Evolutionary conservation across 1,284 basidiomycete species (phyloP), one percentile per base, ranked within the genome.

Genomic region (Sporisorium reilianum): DNA sequence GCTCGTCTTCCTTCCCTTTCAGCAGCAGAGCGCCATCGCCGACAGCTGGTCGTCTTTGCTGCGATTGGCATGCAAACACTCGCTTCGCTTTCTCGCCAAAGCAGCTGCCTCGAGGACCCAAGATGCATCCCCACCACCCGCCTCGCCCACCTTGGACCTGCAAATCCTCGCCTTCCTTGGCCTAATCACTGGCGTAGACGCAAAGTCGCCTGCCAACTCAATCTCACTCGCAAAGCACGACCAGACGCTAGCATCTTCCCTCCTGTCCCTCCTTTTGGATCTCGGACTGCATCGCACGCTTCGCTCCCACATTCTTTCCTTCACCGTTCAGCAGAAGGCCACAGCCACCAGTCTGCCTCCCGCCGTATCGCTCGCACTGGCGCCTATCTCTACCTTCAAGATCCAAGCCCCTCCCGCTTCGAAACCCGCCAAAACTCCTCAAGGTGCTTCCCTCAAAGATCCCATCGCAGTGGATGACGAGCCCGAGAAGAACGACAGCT

Each of bases 211-310:
- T 8, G 65, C 71, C 51, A 51, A 57, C 23, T 40, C 45, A 14
- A 56, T 68, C 28, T 20, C n/a, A 11, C 11, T 57, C 23, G 34
- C 20, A 6, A 36, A 48, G 20, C n/a, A 56, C 11, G 12, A 20
- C 25, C 18, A 36, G 32, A 62, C 50, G 8, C 48, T 74, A 2
- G 55, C 65, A n/a, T 32, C 53, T 23, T 57, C 45, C 5, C 62
- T 75, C 3, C 55, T 75, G 16, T 60, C 55, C n/a, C 63, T 62
- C 5, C 64, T 73, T 18, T 44, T 77, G 18, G 44, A 56, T 4
- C 44, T 59, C 23, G 68, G 53, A 10, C 48, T 80, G 38, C 67
- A 75, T n/a, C 61, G 41, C 20, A 50, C 74, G 9, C 54, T 80
- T 2, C 64, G 66, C n/a, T 14, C 22, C 4, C 63, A 62, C 56